A percentile compares a stretch with the other conserved stretches of the same genome.
phyloP scores from a whole-genome alignment of 2,329 filamentous ascomycete genomes.

The Penicillium janthinellum region DNA sequence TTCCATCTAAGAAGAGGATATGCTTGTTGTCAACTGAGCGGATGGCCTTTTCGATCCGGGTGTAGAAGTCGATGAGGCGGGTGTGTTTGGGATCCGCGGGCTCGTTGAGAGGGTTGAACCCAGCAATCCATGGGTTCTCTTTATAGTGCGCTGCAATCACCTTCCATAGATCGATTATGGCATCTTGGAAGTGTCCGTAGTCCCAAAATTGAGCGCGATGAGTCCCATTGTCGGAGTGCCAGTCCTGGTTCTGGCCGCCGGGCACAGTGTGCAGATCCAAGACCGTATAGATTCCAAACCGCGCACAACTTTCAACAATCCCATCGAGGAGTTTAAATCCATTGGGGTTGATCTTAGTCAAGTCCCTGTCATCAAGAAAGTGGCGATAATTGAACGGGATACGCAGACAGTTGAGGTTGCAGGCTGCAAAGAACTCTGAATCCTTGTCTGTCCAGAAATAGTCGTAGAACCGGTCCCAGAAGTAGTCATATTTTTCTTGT shows the following conservation, averaged over 20 bases:
- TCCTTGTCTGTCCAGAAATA: constrained; percentile 61
- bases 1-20: constrained; percentile 46
- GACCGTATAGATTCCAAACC: not conserved
- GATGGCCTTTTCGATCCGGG: constrained; percentile 47
- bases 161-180: not conserved
- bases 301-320: not conserved
- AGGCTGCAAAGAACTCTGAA: constrained; percentile 56
- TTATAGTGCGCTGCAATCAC: not conserved
- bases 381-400: constrained; percentile 62
- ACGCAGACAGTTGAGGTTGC: constrained; percentile 59
- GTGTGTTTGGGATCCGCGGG: constrained; percentile 48
- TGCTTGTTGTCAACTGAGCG: constrained; percentile 47
- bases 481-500: constrained; percentile 57
- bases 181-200: not conserved
- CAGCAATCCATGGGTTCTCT: constrained; percentile 34
- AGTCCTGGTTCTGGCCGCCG: not conserved
- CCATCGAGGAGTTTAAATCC: not conserved
- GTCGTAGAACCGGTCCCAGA: constrained; percentile 57
- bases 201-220: not conserved
- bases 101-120: constrained; percentile 54
- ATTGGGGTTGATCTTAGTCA: not conserved
- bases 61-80: constrained; percentile 39
- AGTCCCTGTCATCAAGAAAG: constrained; percentile 45
- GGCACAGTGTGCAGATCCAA: not conserved
- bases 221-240: not conserved